Evolutionary conservation across 306 rosid species (phyloP), one percentile per base, ranked within the genome.

Genomic region (Quercus wislizeni): DNA sequence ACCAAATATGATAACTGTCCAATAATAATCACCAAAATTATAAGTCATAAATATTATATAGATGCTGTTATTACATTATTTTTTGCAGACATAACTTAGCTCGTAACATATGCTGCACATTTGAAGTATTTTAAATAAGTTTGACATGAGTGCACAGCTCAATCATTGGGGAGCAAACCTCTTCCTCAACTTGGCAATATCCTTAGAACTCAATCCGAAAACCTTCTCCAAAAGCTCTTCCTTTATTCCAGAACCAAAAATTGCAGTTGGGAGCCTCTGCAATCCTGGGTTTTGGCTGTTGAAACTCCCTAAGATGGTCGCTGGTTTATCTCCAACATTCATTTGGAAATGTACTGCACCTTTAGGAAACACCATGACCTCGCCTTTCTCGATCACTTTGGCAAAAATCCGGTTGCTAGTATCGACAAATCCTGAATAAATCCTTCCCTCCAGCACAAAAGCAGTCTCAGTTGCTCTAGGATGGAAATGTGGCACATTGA

Each of bases 201-300:
- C 96, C 67, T 83, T 78, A 7, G 91, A 74, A 79, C 49, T 89
- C 84, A 95, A 46, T 21, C 99, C 99, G 79, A 95, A 95, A 74
- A 91, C 94, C 84, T 92, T 95, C 86, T 91, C 94, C 85, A 95
- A 81, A 55, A 92, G 92, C 87, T 90, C 86, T 35, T 85, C 94
- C 76, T 86, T 73, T 25, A 95, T 95, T 33, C 89, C 98, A 58
- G 98, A 90, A 73, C 98, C 97, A 41, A 92, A 95, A 51, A 95
- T 68, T 51, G 89, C 89, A 76, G 83, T 73, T 11, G 99, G 92
- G 80, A 95, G 83, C 69, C 65, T 95, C 91, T 31, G 70, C 78
- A 88, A 51, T 38, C 99, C 99, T 30, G 99, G 99, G 80, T 92
- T 95, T 79, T 95, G 96, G 89, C 99, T 95, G 43, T 95, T 85